These are phyloP conservation scores for Pseudoturritis turrita DNA, from an alignment of 345 rosid species.

Conservation along the genomic window DNA sequence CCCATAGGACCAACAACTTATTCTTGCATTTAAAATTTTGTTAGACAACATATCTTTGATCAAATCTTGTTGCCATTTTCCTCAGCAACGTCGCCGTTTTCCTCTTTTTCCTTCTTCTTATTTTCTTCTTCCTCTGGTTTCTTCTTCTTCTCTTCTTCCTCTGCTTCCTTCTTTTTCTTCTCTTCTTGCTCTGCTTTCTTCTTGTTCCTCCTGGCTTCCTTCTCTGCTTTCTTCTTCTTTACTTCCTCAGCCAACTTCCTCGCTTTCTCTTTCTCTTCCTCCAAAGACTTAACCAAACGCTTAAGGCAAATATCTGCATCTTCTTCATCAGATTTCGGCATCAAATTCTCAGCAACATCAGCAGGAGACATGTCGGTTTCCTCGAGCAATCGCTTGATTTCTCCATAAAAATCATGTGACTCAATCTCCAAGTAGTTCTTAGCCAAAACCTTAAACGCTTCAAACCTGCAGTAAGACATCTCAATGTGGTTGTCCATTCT, in stretches of 20 bases:
- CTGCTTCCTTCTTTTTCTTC: not conserved
- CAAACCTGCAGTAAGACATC: conserved; percentile 33
- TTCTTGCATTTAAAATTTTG: too few relatives aligned
- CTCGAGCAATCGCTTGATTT: conserved; percentile 14
- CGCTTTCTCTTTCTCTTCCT: conserved; percentile 27
- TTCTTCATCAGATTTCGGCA: conserved; percentile 33
- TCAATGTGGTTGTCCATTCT: conserved; percentile 44
- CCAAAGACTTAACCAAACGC: conserved; percentile 29
- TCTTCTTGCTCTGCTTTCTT: conserved; percentile 1
- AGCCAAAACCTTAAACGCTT: conserved; percentile 40
- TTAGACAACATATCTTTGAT: too few relatives aligned
- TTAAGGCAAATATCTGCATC: conserved; percentile 28
- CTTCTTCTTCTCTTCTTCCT: not conserved
- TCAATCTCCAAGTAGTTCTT: conserved; percentile 39
- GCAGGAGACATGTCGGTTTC: conserved; percentile 34
- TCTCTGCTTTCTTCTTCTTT: conserved; percentile 8
- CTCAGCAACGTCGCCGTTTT: too few relatives aligned
- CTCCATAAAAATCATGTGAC: conserved; percentile 21
- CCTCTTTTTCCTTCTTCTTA: not conserved
- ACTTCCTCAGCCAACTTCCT: conserved; percentile 12
- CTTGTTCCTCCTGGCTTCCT: not conserved
- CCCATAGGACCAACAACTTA: too few relatives aligned
- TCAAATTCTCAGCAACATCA: conserved; percentile 42
- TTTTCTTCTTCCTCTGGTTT: too few relatives aligned
- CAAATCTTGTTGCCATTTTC: too few relatives aligned